phyloP scores from a whole-genome alignment of 1,139 yeast genomes.

The Suhomyces chickasaworum region DNA sequence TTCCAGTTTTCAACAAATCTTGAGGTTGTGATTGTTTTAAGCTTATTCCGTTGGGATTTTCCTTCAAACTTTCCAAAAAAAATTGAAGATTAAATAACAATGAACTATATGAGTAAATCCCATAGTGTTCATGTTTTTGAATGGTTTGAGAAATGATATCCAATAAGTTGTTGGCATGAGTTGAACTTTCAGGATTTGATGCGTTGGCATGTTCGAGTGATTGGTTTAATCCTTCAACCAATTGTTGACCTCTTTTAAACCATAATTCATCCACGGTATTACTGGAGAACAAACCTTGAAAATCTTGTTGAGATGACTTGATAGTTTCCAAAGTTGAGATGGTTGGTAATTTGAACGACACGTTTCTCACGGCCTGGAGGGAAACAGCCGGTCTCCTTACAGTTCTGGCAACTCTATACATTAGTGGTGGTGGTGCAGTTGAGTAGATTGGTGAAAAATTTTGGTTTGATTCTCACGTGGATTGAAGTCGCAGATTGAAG shows the following conservation, averaged over 20 bases:
- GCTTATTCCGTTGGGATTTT: conserved; percentile 16
- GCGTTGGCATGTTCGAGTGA: conserved; percentile 30
- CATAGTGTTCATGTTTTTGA: conserved; percentile 48
- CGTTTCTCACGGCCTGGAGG: conserved; percentile 18
- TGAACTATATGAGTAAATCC: conserved; percentile 59
- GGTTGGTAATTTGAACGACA: conserved; percentile 34
- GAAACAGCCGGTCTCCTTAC: conserved; percentile 10
- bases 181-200: conserved; percentile 7
- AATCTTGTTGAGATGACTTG: conserved; percentile 36
- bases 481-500: too few relatives aligned
- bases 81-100: conserved; percentile 61
- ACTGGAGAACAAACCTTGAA: conserved; percentile 57
- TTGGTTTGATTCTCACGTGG: conserved; percentile 11
- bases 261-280: conserved; percentile 59
- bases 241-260: conserved; percentile 54
- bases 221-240: conserved; percentile 51
- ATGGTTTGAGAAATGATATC: conserved; percentile 45
- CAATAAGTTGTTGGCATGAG: conserved; percentile 25
- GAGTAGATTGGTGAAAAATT: conserved; percentile 10
- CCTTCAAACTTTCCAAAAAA: conserved; percentile 55
- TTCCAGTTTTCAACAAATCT: conserved; percentile 49
- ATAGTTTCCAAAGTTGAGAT: conserved; percentile 37
- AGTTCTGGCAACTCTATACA: conserved; percentile 14
- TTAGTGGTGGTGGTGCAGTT: conserved; percentile 1
- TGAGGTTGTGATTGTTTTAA: conserved; percentile 25